Percentiles rank a stretch among this genome's conserved stretches.
phyloP scores from a whole-genome alignment of 2,329 filamentous ascomycete species.

The Sporothrix dimorphospora region DNA sequence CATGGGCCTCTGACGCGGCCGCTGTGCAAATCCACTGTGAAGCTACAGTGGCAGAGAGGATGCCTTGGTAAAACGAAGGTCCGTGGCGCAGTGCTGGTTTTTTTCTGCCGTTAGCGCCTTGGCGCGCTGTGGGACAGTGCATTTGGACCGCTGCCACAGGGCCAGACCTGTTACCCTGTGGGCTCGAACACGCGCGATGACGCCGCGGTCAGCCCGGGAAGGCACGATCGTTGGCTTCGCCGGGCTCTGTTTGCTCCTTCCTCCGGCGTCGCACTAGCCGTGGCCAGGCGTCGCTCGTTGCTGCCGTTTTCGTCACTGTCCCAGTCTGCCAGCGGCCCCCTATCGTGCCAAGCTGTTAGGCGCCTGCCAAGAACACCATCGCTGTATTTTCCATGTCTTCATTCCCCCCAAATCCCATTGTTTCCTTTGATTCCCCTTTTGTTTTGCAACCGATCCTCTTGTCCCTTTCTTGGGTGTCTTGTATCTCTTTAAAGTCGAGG shows the following conservation, averaged over 20 bases:
- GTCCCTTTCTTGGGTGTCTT: slow-evolving; percentile 8
- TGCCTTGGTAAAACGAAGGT: not conserved
- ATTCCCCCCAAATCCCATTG: not conserved
- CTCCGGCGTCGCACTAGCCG: not conserved
- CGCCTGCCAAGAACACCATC: slow-evolving; percentile 7
- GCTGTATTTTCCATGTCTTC: slow-evolving; percentile 11
- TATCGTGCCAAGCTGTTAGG: slow-evolving; percentile 7
- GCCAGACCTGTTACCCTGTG: not conserved
- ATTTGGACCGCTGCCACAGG: not conserved
- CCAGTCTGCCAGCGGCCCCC: not conserved
- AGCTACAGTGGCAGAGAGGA: not conserved
- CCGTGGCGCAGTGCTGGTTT: slow-evolving; percentile 18
- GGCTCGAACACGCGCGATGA: slow-evolving; percentile 11
- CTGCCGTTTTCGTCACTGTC: slow-evolving; percentile 14
- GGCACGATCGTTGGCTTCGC: not conserved
- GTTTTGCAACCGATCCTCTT: slow-evolving; percentile 3
- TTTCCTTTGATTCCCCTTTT: not conserved
- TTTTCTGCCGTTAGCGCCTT: slow-evolving; percentile 22
- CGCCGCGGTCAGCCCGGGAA: slow-evolving; percentile 14
- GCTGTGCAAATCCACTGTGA: not conserved
- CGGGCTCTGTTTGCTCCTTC: not conserved
- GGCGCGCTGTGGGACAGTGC: not conserved
- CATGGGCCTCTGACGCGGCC: slow-evolving; percentile 13
- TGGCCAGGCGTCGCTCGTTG: not conserved
- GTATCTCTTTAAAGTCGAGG: slow-evolving; percentile 20